Conservation (phyloP, 139 green algal genomes). For the Chlamydomonas asymmetrica region DNA sequence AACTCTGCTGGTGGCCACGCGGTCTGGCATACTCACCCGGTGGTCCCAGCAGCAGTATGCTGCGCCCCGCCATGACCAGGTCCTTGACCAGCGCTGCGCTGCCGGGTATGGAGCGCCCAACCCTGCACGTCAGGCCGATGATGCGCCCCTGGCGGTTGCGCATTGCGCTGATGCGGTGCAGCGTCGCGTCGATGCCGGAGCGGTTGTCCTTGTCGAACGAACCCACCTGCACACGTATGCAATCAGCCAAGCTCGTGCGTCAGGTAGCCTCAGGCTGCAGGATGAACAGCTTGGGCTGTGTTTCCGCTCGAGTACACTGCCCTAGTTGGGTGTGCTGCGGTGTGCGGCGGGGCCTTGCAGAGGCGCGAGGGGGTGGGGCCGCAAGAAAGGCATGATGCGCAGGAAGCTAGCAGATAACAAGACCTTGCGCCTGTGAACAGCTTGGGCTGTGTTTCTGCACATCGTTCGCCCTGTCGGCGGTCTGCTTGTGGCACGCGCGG, state of each 20-base stretch:
- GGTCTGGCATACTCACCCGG: conserved; percentile 13
- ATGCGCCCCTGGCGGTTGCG: conserved; percentile 66
- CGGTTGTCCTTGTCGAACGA: conserved; percentile 81
- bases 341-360: not conserved
- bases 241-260: not conserved
- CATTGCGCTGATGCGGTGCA: conserved; percentile 85
- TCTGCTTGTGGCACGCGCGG: not conserved
- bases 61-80: conserved; percentile 34
- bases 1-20: too few relatives aligned
- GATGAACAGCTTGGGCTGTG: too few relatives aligned
- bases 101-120: conserved; percentile 69
- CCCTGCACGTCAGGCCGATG: conserved; percentile 79
- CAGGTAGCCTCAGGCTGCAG: too few relatives aligned
- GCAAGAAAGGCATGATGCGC: not conserved
- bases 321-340: not conserved
- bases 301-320: too few relatives aligned
- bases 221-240: conserved; percentile 32
- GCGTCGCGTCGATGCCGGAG: conserved; percentile 81
- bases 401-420: not conserved
- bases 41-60: conserved; percentile 52
- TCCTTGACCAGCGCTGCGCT: conserved; percentile 55
- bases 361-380: not conserved
- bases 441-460: too few relatives aligned
- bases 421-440: too few relatives aligned
- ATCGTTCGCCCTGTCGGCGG: not conserved